These are phyloP conservation scores for Puccinia polysora DNA, from an alignment of 1,284 basidiomycete genomes.

Conservation along the genomic window DNA sequence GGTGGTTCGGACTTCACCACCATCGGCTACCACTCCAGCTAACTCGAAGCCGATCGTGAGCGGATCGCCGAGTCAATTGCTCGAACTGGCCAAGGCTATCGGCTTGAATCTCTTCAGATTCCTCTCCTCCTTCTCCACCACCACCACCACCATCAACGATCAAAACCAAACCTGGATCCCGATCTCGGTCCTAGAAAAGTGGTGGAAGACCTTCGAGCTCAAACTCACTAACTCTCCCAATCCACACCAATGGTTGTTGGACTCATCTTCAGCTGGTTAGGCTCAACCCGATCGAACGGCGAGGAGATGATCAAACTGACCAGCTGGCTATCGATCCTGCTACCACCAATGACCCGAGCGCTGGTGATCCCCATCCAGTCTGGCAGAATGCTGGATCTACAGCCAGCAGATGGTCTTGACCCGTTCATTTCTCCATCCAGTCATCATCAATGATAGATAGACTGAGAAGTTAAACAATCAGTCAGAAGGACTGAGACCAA, in stretches of 20 bases:
- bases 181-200: slow-evolving; percentile 24
- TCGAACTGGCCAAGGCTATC: slow-evolving; percentile 61
- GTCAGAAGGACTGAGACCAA: no score
- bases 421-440: no score
- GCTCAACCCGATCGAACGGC: no score
- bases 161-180: slow-evolving; percentile 19
- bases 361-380: no score
- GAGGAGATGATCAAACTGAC: not conserved
- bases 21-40: slow-evolving; percentile 19
- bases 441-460: no score
- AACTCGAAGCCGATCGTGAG: no score
- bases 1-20: slow-evolving; percentile 5
- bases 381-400: no score
- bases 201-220: slow-evolving; percentile 35
- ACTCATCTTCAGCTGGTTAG: slow-evolving; percentile 1
- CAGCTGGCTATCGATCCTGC: not conserved
- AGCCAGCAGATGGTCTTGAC: no score
- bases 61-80: not conserved
- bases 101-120: slow-evolving; percentile 78
- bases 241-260: slow-evolving; percentile 18
- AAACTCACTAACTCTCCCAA: slow-evolving; percentile 7
- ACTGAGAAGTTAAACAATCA: no score
- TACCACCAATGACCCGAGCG: no score
- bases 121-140: slow-evolving; percentile 65
- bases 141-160: no score